These are phyloP conservation scores for Asterochloris sp. DNA, from an alignment of 139 green algal species.

Conservation along the genomic window DNA sequence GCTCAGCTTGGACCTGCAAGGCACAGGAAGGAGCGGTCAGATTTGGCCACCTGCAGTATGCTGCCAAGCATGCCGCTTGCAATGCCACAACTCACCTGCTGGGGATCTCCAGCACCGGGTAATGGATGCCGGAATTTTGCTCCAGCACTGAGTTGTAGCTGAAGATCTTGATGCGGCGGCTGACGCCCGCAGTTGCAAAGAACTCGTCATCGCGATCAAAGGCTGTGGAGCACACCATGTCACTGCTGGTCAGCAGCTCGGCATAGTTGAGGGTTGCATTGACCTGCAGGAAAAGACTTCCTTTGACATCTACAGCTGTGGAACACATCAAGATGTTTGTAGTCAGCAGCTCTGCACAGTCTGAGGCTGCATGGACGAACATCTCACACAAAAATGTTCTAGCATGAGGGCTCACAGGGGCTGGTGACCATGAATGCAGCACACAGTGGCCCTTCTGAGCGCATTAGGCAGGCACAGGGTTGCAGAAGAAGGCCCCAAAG, in stretches of 20 bases:
- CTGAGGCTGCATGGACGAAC: neutral
- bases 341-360: neutral
- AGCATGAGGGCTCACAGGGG: too few species aligned
- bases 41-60: too few species aligned
- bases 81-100: slow-evolving; percentile 23
- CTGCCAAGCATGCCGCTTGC: too few species aligned
- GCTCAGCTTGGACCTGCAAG: slow-evolving; percentile 58
- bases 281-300: slow-evolving; percentile 27
- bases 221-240: slow-evolving; percentile 78
- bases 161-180: slow-evolving; percentile 66
- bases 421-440: too few species aligned
- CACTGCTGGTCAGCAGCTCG: slow-evolving; percentile 42
- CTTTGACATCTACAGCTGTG: neutral
- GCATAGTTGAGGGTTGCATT: slow-evolving; percentile 45
- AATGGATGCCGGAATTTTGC: slow-evolving; percentile 41
- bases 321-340: neutral
- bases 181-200: slow-evolving; percentile 85
- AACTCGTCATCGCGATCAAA: slow-evolving; percentile 88
- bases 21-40: slow-evolving; percentile 8
- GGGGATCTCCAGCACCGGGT: slow-evolving; percentile 56
- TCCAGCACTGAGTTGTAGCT: slow-evolving; percentile 47
- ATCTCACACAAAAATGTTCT: neutral
- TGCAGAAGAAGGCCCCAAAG: too few species aligned
- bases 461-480: too few species aligned
- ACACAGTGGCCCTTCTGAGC: too few species aligned